Base-by-base conservation (phyloP, 1,284 basidiomycete species). In the Puccinia polysora region DNA sequence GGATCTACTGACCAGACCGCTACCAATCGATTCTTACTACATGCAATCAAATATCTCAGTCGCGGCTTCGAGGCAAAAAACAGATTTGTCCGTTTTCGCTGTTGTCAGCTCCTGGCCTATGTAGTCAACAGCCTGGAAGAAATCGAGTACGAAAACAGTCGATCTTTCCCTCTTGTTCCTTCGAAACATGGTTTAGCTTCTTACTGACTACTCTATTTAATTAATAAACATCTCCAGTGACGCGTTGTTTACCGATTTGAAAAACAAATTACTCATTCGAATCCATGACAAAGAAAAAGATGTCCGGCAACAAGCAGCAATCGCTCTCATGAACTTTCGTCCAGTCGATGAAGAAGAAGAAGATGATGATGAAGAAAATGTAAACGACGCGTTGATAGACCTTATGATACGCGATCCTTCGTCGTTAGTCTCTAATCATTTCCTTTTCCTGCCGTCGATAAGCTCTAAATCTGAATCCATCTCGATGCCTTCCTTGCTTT, bases 1-100 rank as follows among this genome's bases (percentile, higher is more conserved):
- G 65, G 56, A 52, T 56, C 65, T 12, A 43, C 20, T 18, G 32
- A 25, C 62, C 77, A 71, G 76, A 75, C 12, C 71, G 38, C 73
- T 74, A 74, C 73, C 74, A n/a, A 71, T 73, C 5, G 34, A 58
- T 1, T 62, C 47, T 55, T 40, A 18, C 28, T 49, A 0, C 85
- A 91, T 67, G 92, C 97, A 76, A 82, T 89, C 0, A 81, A 85
- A 12, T 84, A 86, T 56, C 81, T 96, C 2, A 82, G 96, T 68
- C 85, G 85, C 60, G 93, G 93, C 0, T 93, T 93, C 80, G 80
- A 84, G 12, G 89, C 93, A 2, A 97, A 95, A 80, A 89, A 94
- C 83, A 97, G 95, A 82, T 85, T 85, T 67, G 88, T 90, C 28
- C 85, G 93, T 12, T 91, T 88, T 77, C 85, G 93, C 20, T 88